Evolutionary conservation across 1,284 basidiomycete species (phyloP).

Genomic region (Cystobasidium pallidum): DNA sequence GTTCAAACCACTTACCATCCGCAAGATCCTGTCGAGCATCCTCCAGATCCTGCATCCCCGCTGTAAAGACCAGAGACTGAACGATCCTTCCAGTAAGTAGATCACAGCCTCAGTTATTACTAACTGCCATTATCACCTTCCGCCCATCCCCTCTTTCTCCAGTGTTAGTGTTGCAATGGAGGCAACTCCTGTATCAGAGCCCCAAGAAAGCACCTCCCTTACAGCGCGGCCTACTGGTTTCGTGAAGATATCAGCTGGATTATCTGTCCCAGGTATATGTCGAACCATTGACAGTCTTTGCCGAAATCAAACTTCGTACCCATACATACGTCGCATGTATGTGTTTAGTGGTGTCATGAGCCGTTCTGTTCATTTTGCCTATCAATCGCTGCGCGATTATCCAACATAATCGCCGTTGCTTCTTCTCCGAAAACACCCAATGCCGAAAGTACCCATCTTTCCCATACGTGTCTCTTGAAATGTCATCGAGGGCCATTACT

Average conservation of each 20-base stretch:
- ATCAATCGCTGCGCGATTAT: constrained; percentile 24
- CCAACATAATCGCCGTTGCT: background rate
- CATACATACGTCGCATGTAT: constrained; percentile 1
- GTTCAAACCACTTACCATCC: too few species aligned
- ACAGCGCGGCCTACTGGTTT: constrained; percentile 7
- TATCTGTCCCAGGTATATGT: background rate
- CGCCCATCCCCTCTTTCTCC: too few species aligned
- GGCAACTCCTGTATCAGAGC: too few species aligned
- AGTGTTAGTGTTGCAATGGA: too few species aligned
- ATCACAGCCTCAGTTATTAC: too few species aligned
- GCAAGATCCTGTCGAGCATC: too few species aligned
- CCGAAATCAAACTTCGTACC: background rate
- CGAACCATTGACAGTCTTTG: background rate
- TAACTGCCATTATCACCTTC: too few species aligned
- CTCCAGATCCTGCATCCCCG: too few species aligned
- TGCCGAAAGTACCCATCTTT: constrained; percentile 51
- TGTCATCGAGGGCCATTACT: constrained; percentile 61
- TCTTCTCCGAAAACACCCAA: background rate
- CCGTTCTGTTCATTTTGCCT: background rate
- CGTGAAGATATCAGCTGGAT: constrained; percentile 19
- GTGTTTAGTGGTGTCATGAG: constrained; percentile 16
- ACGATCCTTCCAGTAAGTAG: too few species aligned
- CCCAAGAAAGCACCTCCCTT: too few species aligned
- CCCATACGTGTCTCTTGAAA: constrained; percentile 58
- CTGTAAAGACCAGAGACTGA: too few species aligned